Conservation (phyloP, 2,329 filamentous ascomycete species). For the Aspergillus nomiae region DNA sequence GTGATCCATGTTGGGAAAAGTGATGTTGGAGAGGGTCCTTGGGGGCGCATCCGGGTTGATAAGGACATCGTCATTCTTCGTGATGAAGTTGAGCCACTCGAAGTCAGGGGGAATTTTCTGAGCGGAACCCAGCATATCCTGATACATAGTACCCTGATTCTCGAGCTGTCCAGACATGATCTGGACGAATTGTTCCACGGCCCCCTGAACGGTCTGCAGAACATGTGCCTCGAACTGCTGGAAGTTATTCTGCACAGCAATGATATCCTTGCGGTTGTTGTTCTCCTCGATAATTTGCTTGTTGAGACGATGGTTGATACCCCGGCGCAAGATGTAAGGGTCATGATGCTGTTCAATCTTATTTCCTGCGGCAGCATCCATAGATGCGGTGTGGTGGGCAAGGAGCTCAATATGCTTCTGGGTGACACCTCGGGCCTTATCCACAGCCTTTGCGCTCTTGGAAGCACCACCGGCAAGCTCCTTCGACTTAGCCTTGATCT, state of each 20-base stretch:
- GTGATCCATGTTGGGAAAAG: constrained; percentile 89
- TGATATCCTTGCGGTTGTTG: constrained; percentile 87
- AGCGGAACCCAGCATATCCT: constrained; percentile 75
- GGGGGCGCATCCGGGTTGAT: constrained; percentile 76
- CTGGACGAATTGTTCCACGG: constrained; percentile 80
- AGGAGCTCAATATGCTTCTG: constrained; percentile 97
- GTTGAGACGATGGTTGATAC: constrained; percentile 79
- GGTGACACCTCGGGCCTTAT: constrained; percentile 80
- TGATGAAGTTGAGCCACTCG: constrained; percentile 85
- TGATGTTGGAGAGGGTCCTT: constrained; percentile 71
- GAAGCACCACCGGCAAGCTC: constrained; percentile 78
- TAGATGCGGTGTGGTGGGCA: constrained; percentile 78
- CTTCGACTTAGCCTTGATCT: constrained; percentile 96
- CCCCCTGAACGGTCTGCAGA: constrained; percentile 77
- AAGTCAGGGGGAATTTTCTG: constrained; percentile 81
- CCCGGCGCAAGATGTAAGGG: constrained; percentile 83
- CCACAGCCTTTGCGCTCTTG: constrained; percentile 86
- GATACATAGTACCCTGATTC: constrained; percentile 76
- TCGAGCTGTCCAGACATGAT: constrained; percentile 79
- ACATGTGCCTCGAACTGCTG: constrained; percentile 84
- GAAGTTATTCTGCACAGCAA: constrained; percentile 90
- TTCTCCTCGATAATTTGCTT: constrained; percentile 95
- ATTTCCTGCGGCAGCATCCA: constrained; percentile 69
- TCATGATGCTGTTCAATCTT: constrained; percentile 74
- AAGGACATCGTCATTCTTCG: constrained; percentile 70